Conservation (phyloP, 176 grass and related monocot genomes). For the Oryza australiensis region DNA sequence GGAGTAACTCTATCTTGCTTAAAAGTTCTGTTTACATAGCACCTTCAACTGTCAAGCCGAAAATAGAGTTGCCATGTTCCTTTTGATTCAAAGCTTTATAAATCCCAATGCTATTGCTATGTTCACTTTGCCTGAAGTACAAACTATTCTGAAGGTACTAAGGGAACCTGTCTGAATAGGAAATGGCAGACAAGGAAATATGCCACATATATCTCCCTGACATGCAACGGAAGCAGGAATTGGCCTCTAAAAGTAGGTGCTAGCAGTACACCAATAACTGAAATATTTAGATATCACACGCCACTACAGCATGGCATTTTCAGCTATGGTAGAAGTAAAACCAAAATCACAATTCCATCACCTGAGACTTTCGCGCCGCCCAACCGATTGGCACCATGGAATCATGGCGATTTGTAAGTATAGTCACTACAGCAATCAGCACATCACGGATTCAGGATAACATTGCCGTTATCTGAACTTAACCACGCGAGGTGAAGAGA, state of each 20-base stretch:
- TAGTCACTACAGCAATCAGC: neutral
- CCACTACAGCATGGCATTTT: neutral
- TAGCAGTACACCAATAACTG: neutral
- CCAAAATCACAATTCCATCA: neutral
- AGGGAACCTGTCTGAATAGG: neutral
- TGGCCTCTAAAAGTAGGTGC: neutral
- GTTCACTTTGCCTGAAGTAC: neutral
- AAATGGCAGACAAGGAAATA: neutral
- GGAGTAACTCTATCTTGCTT: neutral
- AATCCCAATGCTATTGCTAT: neutral
- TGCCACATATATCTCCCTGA: neutral
- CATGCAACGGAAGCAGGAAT: neutral
- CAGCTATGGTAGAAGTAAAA: neutral
- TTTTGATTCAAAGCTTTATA: neutral
- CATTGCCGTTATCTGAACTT: neutral
- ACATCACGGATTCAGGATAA: neutral
- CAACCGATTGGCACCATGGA: neutral
- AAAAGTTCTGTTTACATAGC: neutral
- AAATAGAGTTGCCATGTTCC: conserved; percentile 3
- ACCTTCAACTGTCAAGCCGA: neutral
- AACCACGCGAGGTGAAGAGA: neutral
- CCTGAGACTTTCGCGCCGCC: neutral
- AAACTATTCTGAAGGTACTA: neutral
- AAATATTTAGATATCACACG: neutral
- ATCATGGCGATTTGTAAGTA: neutral